A percentile compares a stretch with the other conserved stretches of the same genome.
Conservation (phyloP, 2,329 filamentous ascomycete species). For the Blastomyces parvus region DNA sequence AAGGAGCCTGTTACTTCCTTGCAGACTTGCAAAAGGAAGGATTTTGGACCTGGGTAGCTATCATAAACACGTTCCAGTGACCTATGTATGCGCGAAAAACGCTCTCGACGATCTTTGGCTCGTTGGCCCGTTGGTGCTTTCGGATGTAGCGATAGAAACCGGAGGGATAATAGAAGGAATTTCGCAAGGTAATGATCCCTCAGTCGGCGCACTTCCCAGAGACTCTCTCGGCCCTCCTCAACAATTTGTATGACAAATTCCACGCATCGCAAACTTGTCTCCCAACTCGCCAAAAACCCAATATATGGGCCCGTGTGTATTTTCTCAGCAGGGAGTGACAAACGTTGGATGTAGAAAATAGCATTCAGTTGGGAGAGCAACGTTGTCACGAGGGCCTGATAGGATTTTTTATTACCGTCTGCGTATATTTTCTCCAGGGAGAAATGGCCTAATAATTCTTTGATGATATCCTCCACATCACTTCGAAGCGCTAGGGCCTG, state of each 20-base stretch:
- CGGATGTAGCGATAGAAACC: constrained; percentile 33
- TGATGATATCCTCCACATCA: constrained; percentile 35
- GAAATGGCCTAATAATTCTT: constrained; percentile 37
- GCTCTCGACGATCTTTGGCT: constrained; percentile 30
- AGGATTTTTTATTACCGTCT: constrained; percentile 26
- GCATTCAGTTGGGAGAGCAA: constrained; percentile 33
- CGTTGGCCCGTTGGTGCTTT: constrained; percentile 26
- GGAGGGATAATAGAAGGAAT: constrained; percentile 31
- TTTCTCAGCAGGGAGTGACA: constrained; percentile 32
- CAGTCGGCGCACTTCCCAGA: constrained; percentile 25
- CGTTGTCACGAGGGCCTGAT: constrained; percentile 30
- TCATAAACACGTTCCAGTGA: constrained; percentile 33
- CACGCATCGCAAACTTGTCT: constrained; percentile 31
- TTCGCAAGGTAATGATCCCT: constrained; percentile 34
- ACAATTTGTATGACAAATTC: constrained; percentile 34
- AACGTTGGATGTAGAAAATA: constrained; percentile 35
- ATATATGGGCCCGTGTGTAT: constrained; percentile 30
- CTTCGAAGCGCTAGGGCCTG: constrained; percentile 31
- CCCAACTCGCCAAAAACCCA: constrained; percentile 35
- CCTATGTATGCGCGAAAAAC: constrained; percentile 32
- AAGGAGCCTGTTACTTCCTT: constrained; percentile 31
- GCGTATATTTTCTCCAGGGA: constrained; percentile 36
- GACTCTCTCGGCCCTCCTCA: constrained; percentile 29
- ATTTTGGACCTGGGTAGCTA: constrained; percentile 32
- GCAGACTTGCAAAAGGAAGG: constrained; percentile 32